These are phyloP conservation scores for Lichtheimia corymbifera DNA, from an alignment of 371 early-diverging fungal genomes.

Conservation along the genomic window DNA sequence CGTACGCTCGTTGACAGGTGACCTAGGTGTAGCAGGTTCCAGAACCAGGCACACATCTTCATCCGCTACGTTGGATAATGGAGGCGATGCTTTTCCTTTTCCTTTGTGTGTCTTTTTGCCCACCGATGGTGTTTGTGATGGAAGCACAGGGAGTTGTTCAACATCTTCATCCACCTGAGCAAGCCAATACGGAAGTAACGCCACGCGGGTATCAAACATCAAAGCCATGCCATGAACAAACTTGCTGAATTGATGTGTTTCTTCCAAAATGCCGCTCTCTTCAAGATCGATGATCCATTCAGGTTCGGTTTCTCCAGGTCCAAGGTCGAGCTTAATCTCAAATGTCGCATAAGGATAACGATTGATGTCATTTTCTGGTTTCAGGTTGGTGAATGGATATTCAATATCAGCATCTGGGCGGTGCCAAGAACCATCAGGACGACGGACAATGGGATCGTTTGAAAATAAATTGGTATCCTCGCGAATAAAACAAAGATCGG, in stretches of 20 bases:
- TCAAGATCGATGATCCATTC: conserved; percentile 95
- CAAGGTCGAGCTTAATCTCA: conserved; percentile 97
- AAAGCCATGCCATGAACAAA: conserved; percentile 98
- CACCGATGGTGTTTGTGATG: conserved; percentile 9
- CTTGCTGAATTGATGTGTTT: conserved; percentile 98
- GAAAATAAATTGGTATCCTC: conserved; percentile 81
- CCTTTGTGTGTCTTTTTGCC: conserved; percentile 52
- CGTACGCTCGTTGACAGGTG: conserved; percentile 26
- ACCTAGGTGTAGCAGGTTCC: not conserved
- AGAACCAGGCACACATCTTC: not conserved
- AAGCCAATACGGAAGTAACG: conserved; percentile 98
- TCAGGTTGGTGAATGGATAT: conserved; percentile 78
- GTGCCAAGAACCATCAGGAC: conserved; percentile 88
- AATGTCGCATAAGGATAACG: conserved; percentile 98
- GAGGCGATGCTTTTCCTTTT: conserved; percentile 67
- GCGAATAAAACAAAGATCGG: conserved; percentile 96
- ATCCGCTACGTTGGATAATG: conserved; percentile 15
- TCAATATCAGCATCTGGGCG: conserved; percentile 88
- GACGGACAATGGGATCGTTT: conserved; percentile 58
- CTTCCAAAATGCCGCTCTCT: conserved; percentile 90
- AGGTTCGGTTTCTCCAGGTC: conserved; percentile 85
- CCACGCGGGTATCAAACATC: conserved; percentile 86
- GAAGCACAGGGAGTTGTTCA: conserved; percentile 3
- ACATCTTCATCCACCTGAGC: conserved; percentile 90
- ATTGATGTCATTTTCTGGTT: conserved; percentile 79